Evolutionary conservation across 495 filamentous ascomycete genomes (phyloP), one percentile per base, ranked within the genome.

Genomic region (Letharia columbiana): DNA sequence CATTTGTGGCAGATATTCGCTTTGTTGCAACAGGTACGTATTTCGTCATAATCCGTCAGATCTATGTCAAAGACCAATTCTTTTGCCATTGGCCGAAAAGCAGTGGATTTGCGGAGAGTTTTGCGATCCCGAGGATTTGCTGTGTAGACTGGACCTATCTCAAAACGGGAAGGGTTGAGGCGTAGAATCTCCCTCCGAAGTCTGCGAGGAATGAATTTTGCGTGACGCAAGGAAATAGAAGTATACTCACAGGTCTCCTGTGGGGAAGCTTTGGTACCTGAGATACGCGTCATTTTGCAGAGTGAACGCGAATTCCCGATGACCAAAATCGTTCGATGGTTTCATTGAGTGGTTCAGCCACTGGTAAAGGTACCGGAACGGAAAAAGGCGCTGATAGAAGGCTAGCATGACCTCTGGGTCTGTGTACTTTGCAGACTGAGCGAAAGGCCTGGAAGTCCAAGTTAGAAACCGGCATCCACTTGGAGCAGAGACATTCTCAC

Each of bases 1-100:
- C 94, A 98, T 74, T 92, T 93, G 67, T 80, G 80, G 73, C 94
- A 98, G 69, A 98, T 97, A 67, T 89, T 93, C 7, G 95, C 92
- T 71, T 92, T 91, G 65, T 87, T 84, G 75, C 94, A 98, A 77
- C 94, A 98, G 31, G 93, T 96, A 33, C 94, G 88, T 69, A 98
- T 89, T 59, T 96, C 90, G 73, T 98, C 94, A 76, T 98, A 98
- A 78, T 98, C 94, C 39, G 93, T 97, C 82, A 98, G 82, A 83
- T 98, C 94, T 69, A 98, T 96, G 87, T 98, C 94, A 77, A 98
- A 98, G 67, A 96, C 95, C 20, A 98, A 77, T 75, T 98, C 94
- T 73, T 98, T 98, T 2, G 87, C 79, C 5, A 95, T 74, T 4
- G 94, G 92, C 57, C 82, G 82, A 74, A 94, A 92, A 12, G 82